Evolutionary conservation across 208 protist genomes (phyloP).

Genomic region (Crithidia brevicula): DNA sequence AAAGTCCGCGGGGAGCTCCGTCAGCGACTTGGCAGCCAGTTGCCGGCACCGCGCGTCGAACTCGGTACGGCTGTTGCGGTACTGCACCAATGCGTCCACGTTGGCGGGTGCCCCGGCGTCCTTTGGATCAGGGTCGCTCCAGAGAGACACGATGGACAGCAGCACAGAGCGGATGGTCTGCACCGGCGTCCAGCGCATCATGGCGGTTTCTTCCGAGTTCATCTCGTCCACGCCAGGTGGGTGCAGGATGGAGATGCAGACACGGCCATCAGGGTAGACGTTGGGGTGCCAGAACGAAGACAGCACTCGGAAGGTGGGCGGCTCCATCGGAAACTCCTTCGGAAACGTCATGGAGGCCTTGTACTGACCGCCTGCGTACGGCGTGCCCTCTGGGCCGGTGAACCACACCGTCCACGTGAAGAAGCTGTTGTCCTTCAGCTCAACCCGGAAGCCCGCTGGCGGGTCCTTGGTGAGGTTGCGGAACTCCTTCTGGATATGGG

Average conservation of each 20-base stretch:
- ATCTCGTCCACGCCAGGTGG: slow-evolving; percentile 96
- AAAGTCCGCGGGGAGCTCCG: slow-evolving; percentile 88
- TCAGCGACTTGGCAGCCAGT: slow-evolving; percentile 89
- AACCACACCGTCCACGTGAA: slow-evolving; percentile 95
- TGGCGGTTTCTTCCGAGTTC: slow-evolving; percentile 86
- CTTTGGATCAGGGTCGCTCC: slow-evolving; percentile 94
- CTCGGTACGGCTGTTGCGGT: slow-evolving; percentile 67
- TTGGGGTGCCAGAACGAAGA: slow-evolving; percentile 99
- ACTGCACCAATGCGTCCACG: slow-evolving; percentile 93
- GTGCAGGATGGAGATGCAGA: slow-evolving; percentile 99
- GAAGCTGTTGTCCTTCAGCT: slow-evolving; percentile 84
- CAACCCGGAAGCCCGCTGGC: slow-evolving; percentile 92
- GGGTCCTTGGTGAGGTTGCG: slow-evolving; percentile 88
- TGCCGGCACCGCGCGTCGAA: slow-evolving; percentile 70
- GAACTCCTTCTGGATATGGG: slow-evolving; percentile 92
- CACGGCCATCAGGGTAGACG: slow-evolving; percentile 94
- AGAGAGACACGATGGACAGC: slow-evolving; percentile 93
- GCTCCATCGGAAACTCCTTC: slow-evolving; percentile 96
- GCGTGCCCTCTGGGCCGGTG: slow-evolving; percentile 81
- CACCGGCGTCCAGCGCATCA: slow-evolving; percentile 97
- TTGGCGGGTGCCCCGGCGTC: slow-evolving; percentile 95
- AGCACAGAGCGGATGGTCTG: slow-evolving; percentile 96
- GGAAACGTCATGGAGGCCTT: slow-evolving; percentile 93
- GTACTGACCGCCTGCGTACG: slow-evolving; percentile 92
- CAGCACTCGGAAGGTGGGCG: slow-evolving; percentile 94